A percentile compares a stretch with the other conserved stretches of the same genome.
phyloP scores from a whole-genome alignment of 2,329 filamentous ascomycete genomes.

The Alternaria tenuissima region DNA sequence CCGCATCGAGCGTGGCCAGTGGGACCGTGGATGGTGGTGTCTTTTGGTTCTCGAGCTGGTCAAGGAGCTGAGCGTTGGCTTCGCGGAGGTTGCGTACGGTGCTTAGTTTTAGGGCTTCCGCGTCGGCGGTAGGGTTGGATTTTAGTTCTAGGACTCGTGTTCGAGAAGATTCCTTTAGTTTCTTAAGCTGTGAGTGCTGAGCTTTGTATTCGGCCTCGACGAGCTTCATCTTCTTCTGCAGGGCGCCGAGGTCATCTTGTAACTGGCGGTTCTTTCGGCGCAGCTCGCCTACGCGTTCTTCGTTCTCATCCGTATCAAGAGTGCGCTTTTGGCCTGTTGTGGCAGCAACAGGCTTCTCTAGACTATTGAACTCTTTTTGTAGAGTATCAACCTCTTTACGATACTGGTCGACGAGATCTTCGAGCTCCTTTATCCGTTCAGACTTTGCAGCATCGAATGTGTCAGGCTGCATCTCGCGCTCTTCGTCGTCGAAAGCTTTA shows the following conservation, averaged over 20 bases:
- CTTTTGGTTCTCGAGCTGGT: conserved; percentile 67
- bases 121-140: conserved; percentile 89
- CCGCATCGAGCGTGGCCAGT: conserved; percentile 75
- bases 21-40: conserved; percentile 68
- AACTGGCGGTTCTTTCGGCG: conserved; percentile 87
- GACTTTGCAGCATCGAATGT: conserved; percentile 78
- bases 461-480: conserved; percentile 83
- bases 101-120: conserved; percentile 81
- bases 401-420: conserved; percentile 87
- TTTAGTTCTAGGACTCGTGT: conserved; percentile 86
- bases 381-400: conserved; percentile 79
- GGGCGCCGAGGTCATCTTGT: conserved; percentile 76
- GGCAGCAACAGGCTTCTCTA: conserved; percentile 62
- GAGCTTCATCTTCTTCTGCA: conserved; percentile 74
- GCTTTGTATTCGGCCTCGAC: conserved; percentile 80
- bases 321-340: conserved; percentile 68
- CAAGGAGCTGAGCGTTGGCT: conserved; percentile 84
- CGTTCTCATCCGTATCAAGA: conserved; percentile 63
- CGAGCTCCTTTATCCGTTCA: conserved; percentile 79
- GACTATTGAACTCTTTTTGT: conserved; percentile 74
- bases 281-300: conserved; percentile 80
- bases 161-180: conserved; percentile 71
- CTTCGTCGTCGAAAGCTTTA: conserved; percentile 84
- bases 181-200: conserved; percentile 74
- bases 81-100: conserved; percentile 79